Percentiles rank a stretch among this genome's conserved stretches.
Evolutionary conservation across 164 flowering plant species (phyloP).

Genomic region (Nymphaea colorata): DNA sequence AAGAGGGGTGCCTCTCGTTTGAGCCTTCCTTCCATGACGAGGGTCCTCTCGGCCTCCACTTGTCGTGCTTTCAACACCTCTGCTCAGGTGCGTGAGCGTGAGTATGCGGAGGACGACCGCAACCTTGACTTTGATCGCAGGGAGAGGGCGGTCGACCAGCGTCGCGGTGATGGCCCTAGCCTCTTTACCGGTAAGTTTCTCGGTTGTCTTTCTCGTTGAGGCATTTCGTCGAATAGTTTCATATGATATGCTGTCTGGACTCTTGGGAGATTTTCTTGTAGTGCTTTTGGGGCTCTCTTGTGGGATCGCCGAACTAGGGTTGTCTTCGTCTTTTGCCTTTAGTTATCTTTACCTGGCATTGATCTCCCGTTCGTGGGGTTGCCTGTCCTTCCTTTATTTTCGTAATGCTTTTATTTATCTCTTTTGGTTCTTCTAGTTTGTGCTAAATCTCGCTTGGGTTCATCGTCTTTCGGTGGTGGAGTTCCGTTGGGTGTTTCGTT

Average conservation of each 20-base stretch:
- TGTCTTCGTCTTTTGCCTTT: no score
- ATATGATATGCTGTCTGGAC: not conserved
- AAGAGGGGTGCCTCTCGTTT: conserved; percentile 14
- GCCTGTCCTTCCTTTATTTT: no score
- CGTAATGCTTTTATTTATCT: no score
- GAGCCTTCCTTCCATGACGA: conserved; percentile 13
- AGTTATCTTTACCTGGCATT: no score
- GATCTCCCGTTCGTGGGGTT: no score
- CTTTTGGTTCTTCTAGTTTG: no score
- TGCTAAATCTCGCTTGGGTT: no score
- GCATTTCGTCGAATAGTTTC: no score
- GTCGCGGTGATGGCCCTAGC: conserved; percentile 10
- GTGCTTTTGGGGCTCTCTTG: not conserved
- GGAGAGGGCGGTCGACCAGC: conserved; percentile 4
- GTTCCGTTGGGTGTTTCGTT: no score
- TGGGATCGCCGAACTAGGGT: no score
- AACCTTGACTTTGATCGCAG: conserved; percentile 15
- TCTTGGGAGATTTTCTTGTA: not conserved
- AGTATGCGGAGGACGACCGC: conserved; percentile 8
- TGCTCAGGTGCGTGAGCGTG: conserved; percentile 11
- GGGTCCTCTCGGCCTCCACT: conserved; percentile 9
- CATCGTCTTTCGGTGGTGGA: no score
- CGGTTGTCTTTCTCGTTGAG: not conserved
- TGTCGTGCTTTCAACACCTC: conserved; percentile 24
- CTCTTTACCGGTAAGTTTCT: conserved; percentile 34